Evolutionary conservation across 2,329 filamentous ascomycete species (phyloP), one percentile per base, ranked within the genome.

Genomic region (Lecanoromycetidae sp.): DNA sequence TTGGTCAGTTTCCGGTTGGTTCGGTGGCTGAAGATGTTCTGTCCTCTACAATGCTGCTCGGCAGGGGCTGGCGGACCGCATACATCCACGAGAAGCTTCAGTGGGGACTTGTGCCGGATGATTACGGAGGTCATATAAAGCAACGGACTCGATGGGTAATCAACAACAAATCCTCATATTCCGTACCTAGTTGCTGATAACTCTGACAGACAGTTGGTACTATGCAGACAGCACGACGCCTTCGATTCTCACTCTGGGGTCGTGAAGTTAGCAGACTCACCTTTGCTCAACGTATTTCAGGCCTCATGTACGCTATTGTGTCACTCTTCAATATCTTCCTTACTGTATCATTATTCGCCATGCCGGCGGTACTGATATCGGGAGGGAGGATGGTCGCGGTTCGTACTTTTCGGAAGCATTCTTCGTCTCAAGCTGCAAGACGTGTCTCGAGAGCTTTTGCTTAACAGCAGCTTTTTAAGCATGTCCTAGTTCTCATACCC

Each of bases 201-300:
- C 34, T 22, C 8, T 20, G 8, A 9, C 9, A 46, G 44, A 46
- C 44, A 6, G 23, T 46, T 39, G 44, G 44, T 17, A 77, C 75
- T 0, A 68, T 79, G 12, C 74, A 79, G 56, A 77, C 74, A 0
- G 72, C 75, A 0, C 66, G 76, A 55, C 77, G 77, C 64, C 69
- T 79, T 41, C 75, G 72, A 54, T 79, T 79, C 53, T 78, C 73
- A 55, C 62, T 78, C 4, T 78, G 63, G 61, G 74, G 76, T 26
- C 66, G 72, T 8, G 57, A 67, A 45, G 69, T 77, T 25, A 65
- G 65, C 48, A 56, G 71, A 29, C 77, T 80, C 74, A 70, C 66
- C 0, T 61, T 71, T 35, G 70, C 74, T 12, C 74, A 78, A 58
- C 74, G 76, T 42, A 74, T 78, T 56, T 75, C 72, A 0, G 75